Conservation (phyloP, 2,329 filamentous ascomycete species). For the Xylaria arbuscula region DNA sequence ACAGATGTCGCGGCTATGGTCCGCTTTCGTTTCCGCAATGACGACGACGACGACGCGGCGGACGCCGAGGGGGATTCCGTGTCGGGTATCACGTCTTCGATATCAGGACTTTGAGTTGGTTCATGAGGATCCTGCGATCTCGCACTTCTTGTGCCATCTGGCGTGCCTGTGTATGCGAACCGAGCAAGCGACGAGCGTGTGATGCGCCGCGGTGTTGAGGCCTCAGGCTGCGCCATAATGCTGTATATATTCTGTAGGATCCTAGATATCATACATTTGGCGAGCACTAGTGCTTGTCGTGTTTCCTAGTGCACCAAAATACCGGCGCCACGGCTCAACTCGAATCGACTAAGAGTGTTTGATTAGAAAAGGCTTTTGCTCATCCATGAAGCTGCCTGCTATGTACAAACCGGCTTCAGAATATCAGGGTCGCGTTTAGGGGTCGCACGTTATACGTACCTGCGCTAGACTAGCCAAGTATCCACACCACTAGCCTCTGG, state of each 20-base stretch:
- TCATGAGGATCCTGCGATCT: slow-evolving; percentile 32
- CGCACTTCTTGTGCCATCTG: slow-evolving; percentile 1
- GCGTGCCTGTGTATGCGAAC: slow-evolving; percentile 45
- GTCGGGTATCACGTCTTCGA: slow-evolving; percentile 48
- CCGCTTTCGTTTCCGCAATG: slow-evolving; percentile 47
- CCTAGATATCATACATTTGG: slow-evolving; percentile 6
- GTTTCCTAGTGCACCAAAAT: background rate
- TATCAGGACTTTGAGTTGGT: slow-evolving; percentile 39
- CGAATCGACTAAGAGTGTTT: background rate
- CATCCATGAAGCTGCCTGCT: background rate
- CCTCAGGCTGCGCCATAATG: slow-evolving; percentile 39
- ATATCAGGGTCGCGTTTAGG: background rate
- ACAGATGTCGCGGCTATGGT: slow-evolving; percentile 26
- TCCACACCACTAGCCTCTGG: background rate
- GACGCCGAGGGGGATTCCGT: slow-evolving; percentile 11
- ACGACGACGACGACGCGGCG: slow-evolving; percentile 7
- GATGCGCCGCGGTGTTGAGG: slow-evolving; percentile 48
- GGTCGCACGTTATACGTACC: background rate
- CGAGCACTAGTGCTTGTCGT: background rate
- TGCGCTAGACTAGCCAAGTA: background rate
- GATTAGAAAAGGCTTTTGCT: background rate
- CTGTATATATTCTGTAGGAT: slow-evolving; percentile 22
- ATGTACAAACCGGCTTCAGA: background rate
- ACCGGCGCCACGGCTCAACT: background rate
- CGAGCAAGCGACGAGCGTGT: slow-evolving; percentile 50